These are phyloP conservation scores for Cercospora brassicicola DNA, from an alignment of 2,329 filamentous ascomycete genomes.

Conservation along the genomic window DNA sequence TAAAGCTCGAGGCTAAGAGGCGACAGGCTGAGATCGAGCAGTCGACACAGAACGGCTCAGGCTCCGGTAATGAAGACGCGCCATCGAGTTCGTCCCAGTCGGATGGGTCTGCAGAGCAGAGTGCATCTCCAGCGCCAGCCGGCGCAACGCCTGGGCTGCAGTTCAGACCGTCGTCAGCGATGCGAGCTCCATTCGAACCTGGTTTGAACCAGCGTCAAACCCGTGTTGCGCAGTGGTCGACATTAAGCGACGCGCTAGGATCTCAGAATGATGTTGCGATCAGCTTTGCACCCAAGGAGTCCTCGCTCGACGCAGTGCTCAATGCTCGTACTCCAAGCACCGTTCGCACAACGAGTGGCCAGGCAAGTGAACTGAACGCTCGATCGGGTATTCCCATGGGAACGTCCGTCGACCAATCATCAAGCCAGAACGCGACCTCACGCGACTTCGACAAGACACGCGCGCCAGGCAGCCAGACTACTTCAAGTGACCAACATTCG, in stretches of 20 bases:
- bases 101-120: neutral
- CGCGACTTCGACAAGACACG: neutral
- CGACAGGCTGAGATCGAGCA: neutral
- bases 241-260: neutral
- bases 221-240: neutral
- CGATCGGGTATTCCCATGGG: neutral
- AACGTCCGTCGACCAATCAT: conserved; percentile 5
- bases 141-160: conserved; percentile 1
- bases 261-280: neutral
- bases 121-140: neutral
- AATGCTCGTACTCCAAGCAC: neutral
- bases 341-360: neutral
- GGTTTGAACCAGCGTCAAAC: neutral
- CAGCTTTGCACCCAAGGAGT: neutral
- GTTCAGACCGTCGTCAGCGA: conserved; percentile 7
- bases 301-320: neutral
- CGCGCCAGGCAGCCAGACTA: neutral
- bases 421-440: conserved; percentile 1
- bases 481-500: neutral
- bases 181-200: neutral
- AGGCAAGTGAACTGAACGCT: neutral
- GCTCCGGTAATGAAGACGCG: neutral
- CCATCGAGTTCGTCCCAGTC: neutral
- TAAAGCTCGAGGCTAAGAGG: neutral
- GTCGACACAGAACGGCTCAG: neutral